Evolutionary conservation across 2,329 filamentous ascomycete genomes (phyloP).

Genomic region (Penicillium sp.): DNA sequence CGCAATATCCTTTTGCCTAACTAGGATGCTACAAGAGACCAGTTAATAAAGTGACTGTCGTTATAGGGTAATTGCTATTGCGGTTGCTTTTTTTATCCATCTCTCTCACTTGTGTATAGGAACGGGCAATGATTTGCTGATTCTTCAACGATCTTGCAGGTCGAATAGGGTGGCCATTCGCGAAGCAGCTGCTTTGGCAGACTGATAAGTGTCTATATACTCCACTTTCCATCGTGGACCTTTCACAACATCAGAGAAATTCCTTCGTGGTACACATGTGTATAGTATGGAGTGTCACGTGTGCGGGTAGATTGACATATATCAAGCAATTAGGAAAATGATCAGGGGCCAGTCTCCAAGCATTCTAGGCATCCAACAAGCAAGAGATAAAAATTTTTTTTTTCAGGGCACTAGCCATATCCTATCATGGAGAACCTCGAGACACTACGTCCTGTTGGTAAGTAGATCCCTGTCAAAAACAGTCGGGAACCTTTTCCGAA

Average conservation of each 20-base stretch:
- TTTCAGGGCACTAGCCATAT: not conserved
- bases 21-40: not conserved
- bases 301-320: slow-evolving; percentile 2
- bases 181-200: not conserved
- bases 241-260: not conserved
- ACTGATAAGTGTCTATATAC: too few species aligned
- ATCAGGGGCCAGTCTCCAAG: not conserved
- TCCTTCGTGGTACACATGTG: not conserved
- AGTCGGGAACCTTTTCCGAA: not conserved
- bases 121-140: not conserved
- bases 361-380: not conserved
- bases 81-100: not conserved
- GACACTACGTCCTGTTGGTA: slow-evolving; percentile 33
- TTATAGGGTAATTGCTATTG: not conserved
- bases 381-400: not conserved
- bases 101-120: not conserved
- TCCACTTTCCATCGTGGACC: too few species aligned
- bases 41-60: not conserved
- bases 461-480: slow-evolving; percentile 13
- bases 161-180: not conserved
- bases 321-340: not conserved
- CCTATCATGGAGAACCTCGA: slow-evolving; percentile 54
- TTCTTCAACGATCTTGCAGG: not conserved
- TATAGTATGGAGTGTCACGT: slow-evolving; percentile 3
- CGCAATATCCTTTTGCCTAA: not conserved